Conservation (phyloP, 495 filamentous ascomycete genomes). For the Neurospora sp. region DNA sequence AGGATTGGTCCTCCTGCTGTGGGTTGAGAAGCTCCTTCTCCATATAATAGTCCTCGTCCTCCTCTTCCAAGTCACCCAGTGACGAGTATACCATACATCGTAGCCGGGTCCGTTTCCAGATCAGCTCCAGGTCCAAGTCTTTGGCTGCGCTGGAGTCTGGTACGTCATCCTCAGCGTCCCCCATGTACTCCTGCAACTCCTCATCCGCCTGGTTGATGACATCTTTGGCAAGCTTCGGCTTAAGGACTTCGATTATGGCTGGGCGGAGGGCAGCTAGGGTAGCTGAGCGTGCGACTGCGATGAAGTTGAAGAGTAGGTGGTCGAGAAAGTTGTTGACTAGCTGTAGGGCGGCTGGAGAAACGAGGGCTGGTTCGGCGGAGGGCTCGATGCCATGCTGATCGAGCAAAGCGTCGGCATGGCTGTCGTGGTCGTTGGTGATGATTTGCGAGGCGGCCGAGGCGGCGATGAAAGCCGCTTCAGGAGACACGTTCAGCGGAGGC, state of each 20-base stretch:
- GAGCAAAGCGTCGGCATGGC: slow-evolving; percentile 53
- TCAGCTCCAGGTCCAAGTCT: slow-evolving; percentile 74
- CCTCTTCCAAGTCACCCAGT: slow-evolving; percentile 92
- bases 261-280: slow-evolving; percentile 66
- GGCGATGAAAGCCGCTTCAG: slow-evolving; percentile 81
- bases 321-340: slow-evolving; percentile 91
- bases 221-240: slow-evolving; percentile 76
- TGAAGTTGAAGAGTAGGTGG: slow-evolving; percentile 80
- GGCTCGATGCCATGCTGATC: slow-evolving; percentile 54
- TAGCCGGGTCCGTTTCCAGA: slow-evolving; percentile 86
- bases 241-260: slow-evolving; percentile 78
- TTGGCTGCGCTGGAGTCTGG: slow-evolving; percentile 38
- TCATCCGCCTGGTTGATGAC: slow-evolving; percentile 83
- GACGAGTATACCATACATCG: slow-evolving; percentile 98
- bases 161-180: slow-evolving; percentile 61
- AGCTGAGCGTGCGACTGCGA: slow-evolving; percentile 73
- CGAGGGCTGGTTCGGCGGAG: slow-evolving; percentile 55
- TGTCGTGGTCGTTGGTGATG: slow-evolving; percentile 77
- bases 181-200: slow-evolving; percentile 80
- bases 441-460: slow-evolving; percentile 83
- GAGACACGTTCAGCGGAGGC: slow-evolving; percentile 56
- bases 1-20: slow-evolving; percentile 39
- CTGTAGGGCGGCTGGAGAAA: slow-evolving; percentile 63
- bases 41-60: slow-evolving; percentile 84
- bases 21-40: slow-evolving; percentile 57